Evolutionary conservation across 2,329 filamentous ascomycete species (phyloP), one percentile per base, ranked within the genome.

Genomic region (Zymoseptoria passerinii): DNA sequence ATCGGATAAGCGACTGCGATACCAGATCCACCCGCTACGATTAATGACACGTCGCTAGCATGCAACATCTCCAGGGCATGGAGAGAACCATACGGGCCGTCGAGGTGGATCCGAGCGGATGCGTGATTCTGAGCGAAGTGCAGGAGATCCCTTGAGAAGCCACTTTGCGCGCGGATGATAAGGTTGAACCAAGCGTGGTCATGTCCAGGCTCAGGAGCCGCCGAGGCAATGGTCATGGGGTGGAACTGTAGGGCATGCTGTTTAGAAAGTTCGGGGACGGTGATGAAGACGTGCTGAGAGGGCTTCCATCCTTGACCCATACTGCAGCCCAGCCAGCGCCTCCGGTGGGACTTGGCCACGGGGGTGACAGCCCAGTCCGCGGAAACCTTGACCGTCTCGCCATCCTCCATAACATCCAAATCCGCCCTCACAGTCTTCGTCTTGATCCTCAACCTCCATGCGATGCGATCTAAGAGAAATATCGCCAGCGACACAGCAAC

Each of bases 211-310:
- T 35, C 55, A 2, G 82, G 80, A 8, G 83, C 82, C 0, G 79
- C 78, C 2, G 84, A 86, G 16, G 83, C 80, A 56, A 88, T 85
- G 8, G 83, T 87, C 70, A 87, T 87, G 0, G 84, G 85, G 66
- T 88, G 84, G 0, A 83, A 77, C 70, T 87, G 84, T 1, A 85
- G 67, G 2, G 73, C 67, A 65, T 85, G 79, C 56, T 75, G 78
- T 2, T 72, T 70, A 1, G 79, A 79, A 5, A 87, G 75, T 0
- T 72, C 73, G 0, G 84, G 83, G 0, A 87, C 72, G 1, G 81
- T 81, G 58, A 87, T 68, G 70, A 87, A 87, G 53, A 86, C 77
- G 68, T 87, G 85, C 65, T 86, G 82, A 16, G 82, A 82, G 2
- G 84, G 79, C 19, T 75, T 67, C 84, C 84, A 87, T 48, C 83